Evolutionary conservation across 208 protist species (phyloP), one percentile per base, ranked within the genome.

Genomic region (Vickermania ingenoplastis): DNA sequence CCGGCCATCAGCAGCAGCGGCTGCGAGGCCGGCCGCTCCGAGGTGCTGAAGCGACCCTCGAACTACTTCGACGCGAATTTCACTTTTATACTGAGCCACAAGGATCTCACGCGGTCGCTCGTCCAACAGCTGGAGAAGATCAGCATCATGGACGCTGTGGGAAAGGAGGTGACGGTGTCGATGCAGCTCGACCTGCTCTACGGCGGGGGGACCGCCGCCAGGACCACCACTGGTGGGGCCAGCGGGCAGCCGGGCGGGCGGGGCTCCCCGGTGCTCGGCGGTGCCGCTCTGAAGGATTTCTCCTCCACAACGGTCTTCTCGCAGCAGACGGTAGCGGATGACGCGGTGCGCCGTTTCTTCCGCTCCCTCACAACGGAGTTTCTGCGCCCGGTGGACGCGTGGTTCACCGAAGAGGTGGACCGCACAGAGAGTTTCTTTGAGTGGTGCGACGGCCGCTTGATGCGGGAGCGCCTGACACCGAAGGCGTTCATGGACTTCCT

Each of bases 281-380:
- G 36, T 17, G 17, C 36, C 36, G 17, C 36, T 7, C 36, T 45
- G 36, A 45, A 45, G 36, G 36, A 45, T 17, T 45, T 45, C 36
- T 45, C 36, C 36, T 59, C 31, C 31, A 21, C 66, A 25, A 71
- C 67, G 13, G 48, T 71, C 11, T 85, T 76, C 59, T 79, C 78
- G 26, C 77, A 88, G 41, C 86, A 69, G 57, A 78, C 73, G 51
- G 77, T 94, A 24, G 83, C 80, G 7, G 84, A 94, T 63, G 82
- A 90, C 57, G 79, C 89, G 22, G 65, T 90, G 41, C 76, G 80
- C 28, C 86, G 86, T 61, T 94, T 90, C 69, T 94, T 94, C 62
- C 69, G 61, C n/a, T 89, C 83, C 41, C 73, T 94, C 29, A 94
- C 87, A 3, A 71, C 57, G 26, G 83, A 94, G 69, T 94, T 94